These are phyloP conservation scores for Beauveria varroae DNA, from an alignment of 2,329 filamentous ascomycete species.

Conservation along the genomic window DNA sequence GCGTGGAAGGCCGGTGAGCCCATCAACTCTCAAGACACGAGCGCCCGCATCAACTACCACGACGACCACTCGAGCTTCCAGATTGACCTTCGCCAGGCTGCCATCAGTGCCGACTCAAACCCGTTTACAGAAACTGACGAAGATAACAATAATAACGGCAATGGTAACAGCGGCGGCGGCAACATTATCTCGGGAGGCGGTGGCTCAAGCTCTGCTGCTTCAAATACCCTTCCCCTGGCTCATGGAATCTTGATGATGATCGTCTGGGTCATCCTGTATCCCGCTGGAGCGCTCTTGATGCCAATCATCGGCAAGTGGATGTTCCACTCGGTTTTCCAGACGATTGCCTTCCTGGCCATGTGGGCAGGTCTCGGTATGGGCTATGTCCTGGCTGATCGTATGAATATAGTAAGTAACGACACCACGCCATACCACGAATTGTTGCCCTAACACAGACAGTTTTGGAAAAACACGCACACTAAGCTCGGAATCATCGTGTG, in stretches of 20 bases:
- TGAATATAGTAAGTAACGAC: slow-evolving; percentile 32
- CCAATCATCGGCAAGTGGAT: slow-evolving; percentile 49
- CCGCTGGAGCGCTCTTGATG: slow-evolving; percentile 53
- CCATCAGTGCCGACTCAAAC: slow-evolving; percentile 40
- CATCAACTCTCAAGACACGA: slow-evolving; percentile 34
- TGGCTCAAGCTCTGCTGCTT: slow-evolving; percentile 15
- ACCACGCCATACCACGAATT: neutral
- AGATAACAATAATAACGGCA: neutral
- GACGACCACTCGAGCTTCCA: slow-evolving; percentile 35
- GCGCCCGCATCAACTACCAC: slow-evolving; percentile 37
- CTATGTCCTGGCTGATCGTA: slow-evolving; percentile 36
- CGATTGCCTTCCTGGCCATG: slow-evolving; percentile 46
- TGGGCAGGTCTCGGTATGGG: slow-evolving; percentile 55
- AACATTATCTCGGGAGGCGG: slow-evolving; percentile 7
- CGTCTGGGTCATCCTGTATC: slow-evolving; percentile 51
- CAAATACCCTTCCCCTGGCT: slow-evolving; percentile 27
- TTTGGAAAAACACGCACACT: slow-evolving; percentile 46
- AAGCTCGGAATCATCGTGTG: slow-evolving; percentile 48
- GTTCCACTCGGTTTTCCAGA: slow-evolving; percentile 51
- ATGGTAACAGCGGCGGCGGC: slow-evolving; percentile 10
- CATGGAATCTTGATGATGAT: slow-evolving; percentile 57
- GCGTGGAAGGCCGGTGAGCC: slow-evolving; percentile 44
- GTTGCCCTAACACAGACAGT: slow-evolving; percentile 28
- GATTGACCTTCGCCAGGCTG: slow-evolving; percentile 42
- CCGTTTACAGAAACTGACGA: slow-evolving; percentile 34